Evolutionary conservation across 2,329 filamentous ascomycete genomes (phyloP), one percentile per base, ranked within the genome.

Genomic region (Cordyceps fumosorosea): DNA sequence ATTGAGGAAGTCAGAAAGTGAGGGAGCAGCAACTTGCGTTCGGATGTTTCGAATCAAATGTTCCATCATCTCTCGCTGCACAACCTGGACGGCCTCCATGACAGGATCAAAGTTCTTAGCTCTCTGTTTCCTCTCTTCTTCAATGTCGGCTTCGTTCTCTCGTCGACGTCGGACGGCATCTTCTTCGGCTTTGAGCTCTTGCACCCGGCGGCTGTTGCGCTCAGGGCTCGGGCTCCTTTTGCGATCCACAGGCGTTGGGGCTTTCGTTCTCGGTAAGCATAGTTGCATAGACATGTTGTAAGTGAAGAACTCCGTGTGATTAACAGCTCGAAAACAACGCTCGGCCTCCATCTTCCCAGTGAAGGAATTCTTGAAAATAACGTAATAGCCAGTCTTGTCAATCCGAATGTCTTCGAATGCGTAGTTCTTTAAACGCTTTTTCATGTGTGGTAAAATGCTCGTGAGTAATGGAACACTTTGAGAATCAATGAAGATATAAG

Each of bases 71-170:
- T 98, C 93, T 59, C 86, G 84, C 57, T 89, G 84, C 59, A 97
- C 83, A 51, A 90, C 83, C 64, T 93, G 87, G 45, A 92, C 80
- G 40, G 95, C 93, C 71, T 96, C 93, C 55, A 81, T 78, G 5
- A 93, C 90, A n/a, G 95, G 93, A 73, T 99, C 93, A 66, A 97
- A 85, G 71, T 96, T 89, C 70, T 89, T 88, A 20, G 93, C 93
- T 58, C 93, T 82, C 68, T 93, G 89, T 70, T 86, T 88, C 77
- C 95, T 97, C 73, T 98, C 93, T 67, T 95, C 89, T 70, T 97
- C 92, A 8, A 93, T 72, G 70, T 97, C 93, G 55, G 87, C 83
- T 65, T 91, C 90, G 50, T 91, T 88, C 70, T 96, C 90, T 54
- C 83, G 85, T 60, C 84, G 84, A 51, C 77, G 77, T 62, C 86